phyloP scores from a whole-genome alignment of 805 yeast species.

The Yamadazyma takamatsuzukensis region DNA sequence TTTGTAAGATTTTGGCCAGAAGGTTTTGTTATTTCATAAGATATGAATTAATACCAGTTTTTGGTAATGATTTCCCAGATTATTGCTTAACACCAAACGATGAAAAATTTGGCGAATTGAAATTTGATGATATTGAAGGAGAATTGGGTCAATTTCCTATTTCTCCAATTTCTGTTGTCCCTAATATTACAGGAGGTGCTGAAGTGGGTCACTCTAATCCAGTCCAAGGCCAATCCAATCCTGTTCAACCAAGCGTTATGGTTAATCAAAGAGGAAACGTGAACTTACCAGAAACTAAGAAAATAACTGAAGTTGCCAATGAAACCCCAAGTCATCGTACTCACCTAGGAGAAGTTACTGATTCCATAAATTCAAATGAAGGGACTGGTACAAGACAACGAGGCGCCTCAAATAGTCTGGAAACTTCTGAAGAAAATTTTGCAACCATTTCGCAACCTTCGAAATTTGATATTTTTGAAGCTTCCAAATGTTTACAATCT shows the following conservation, averaged over 20 bases:
- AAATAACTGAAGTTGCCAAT: too few relatives aligned
- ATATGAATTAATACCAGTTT: conserved; percentile 71
- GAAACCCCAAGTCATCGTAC: too few relatives aligned
- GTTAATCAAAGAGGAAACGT: too few relatives aligned
- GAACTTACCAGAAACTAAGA: too few relatives aligned
- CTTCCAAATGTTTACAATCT: conserved; percentile 34
- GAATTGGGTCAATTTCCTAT: conserved; percentile 5
- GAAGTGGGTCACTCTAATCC: too few relatives aligned
- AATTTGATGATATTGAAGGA: conserved; percentile 30
- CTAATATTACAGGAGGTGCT: not conserved
- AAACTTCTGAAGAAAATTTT: too few relatives aligned
- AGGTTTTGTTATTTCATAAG: conserved; percentile 78
- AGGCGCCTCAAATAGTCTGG: too few relatives aligned
- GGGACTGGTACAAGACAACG: too few relatives aligned
- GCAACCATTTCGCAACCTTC: not conserved
- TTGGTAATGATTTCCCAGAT: conserved; percentile 67
- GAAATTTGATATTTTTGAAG: conserved; percentile 30
- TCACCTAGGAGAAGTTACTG: too few relatives aligned
- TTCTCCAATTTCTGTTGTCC: not conserved
- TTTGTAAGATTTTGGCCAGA: conserved; percentile 65
- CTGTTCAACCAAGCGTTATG: too few relatives aligned
- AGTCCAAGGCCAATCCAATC: too few relatives aligned
- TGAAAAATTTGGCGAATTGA: conserved; percentile 62
- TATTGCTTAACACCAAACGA: conserved; percentile 58
- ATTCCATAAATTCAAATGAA: too few relatives aligned